Evolutionary conservation across 331 rosid genomes (phyloP), one percentile per base, ranked within the genome.

Genomic region (Malus hybrid): DNA sequence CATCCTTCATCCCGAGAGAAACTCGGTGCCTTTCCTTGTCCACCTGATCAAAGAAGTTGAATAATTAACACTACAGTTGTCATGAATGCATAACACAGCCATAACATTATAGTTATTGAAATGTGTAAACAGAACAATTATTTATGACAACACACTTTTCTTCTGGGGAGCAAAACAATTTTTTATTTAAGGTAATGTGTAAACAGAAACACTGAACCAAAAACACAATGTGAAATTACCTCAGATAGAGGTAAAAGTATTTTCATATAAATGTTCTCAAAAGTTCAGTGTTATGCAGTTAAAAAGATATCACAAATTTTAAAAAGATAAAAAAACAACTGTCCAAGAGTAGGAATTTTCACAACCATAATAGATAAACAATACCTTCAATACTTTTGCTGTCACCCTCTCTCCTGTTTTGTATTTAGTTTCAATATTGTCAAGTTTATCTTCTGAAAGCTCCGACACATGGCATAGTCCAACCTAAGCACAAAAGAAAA

Each of bases 381-480:
- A 78, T 87, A 93, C 98, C 96, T 94, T 92, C 64, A 94, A 82
- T 82, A 94, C 69, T 85, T 80, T 90, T 65, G 89, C 97, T 61
- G 80, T 83, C 83, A 94, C 97, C 73, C 65, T 85, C 76, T 92
- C 93, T 70, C 99, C 92, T 68, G 90, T 88, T 82, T 63, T 83
- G 80, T 85, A 94, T 66, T 85, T 84, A 13, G 83, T 79, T 76
- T 90, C 93, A 65, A 92, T 73, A 79, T 73, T 84, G 46, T 88
- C 91, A 63, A 86, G 42, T 60, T 44, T 86, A 74, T 85, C 78
- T 78, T 87, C 97, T 65, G 97, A 86, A 85, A 94, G 80, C 87
- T 94, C 97, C 19, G 97, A 92, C 16, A 84, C 33, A 68, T 94
- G 99, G 88, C 99, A 94, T 74, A 90, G 78, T 65, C 99, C 99